Base-by-base conservation (phyloP, 192 early-diverging fungal species). In the Radiomyces spectabilis region DNA sequence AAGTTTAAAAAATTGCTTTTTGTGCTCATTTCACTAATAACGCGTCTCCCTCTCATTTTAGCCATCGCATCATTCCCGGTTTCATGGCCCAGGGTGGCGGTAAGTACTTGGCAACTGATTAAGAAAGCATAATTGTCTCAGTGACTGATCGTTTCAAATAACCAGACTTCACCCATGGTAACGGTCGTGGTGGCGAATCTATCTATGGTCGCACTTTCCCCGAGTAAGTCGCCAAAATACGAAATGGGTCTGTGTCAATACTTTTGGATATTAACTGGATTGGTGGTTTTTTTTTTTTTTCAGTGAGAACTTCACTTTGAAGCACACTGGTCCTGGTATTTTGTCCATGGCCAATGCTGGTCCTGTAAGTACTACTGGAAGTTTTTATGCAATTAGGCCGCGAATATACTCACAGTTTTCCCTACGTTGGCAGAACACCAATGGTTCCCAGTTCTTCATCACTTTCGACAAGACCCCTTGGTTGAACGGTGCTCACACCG, bases 401-500 rank as follows among this genome's bases (percentile, higher is more conserved):
- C 22, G 18, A 6, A 7, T 6, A 21, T 52, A 43, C 33, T 15
- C 18, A 22, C 25, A 49, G 34, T 22, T 16, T n/a, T 49, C 8
- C 29, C 2, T 57, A 32, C 18, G 15, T 50, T n/a, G n/a, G 18
- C 37, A 63, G 61, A 76, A 83, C 66, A 86, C 84, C 65, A 86
- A 86, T 52, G 84, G 84, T 12, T 85, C 83, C 34, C 91, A 94
- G 77, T 92, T 93, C 79, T 91, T 92, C 67, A 82, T 93, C 61
- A 84, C 82, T 53, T 88, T 85, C 8, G 82, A 69, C 24, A 58
- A 80, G 57, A 94, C 88, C 18, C 74, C 87, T 34, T 91, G 91
- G 80, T 74, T 98, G 63, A 86, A 96, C 65, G 76, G 80, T 50
- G 89, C 89, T 71, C 93, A 97, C 66, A 91, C 92, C 31, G 89